These are phyloP conservation scores for Diaporthe australafricana DNA, from an alignment of 2,329 filamentous ascomycete genomes.

Conservation along the genomic window DNA sequence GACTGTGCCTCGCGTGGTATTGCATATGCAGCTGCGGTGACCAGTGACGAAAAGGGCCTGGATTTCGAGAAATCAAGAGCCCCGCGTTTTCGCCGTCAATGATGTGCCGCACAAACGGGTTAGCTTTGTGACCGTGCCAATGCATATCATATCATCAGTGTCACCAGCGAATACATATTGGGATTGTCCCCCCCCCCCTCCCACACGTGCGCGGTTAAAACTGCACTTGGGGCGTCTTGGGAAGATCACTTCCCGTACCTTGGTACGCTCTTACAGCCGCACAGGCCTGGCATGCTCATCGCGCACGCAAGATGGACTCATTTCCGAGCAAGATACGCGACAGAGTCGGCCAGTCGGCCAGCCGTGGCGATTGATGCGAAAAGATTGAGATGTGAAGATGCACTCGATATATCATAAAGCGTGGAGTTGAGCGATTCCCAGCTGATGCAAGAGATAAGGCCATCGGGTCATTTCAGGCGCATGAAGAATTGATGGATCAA, in stretches of 20 bases:
- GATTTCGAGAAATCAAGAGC: background rate
- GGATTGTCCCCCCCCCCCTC: background rate
- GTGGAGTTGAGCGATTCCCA: background rate
- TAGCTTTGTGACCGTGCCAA: conserved; percentile 3
- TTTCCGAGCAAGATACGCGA: background rate
- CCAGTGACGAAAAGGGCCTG: conserved; percentile 8
- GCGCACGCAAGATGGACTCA: background rate
- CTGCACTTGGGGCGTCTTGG: background rate
- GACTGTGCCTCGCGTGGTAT: conserved; percentile 2
- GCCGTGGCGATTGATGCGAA: conserved; percentile 1
- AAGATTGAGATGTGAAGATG: conserved; percentile 7
- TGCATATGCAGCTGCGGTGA: conserved; percentile 25
- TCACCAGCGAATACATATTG: background rate
- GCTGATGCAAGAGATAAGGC: conserved; percentile 7
- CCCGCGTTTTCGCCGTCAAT: conserved; percentile 15
- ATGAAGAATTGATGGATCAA: conserved; percentile 1
- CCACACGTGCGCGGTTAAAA: background rate
- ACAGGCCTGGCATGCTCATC: background rate
- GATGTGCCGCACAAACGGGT: conserved; percentile 5
- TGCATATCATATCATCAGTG: conserved; percentile 23
- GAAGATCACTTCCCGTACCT: background rate
- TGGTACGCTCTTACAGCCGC: background rate
- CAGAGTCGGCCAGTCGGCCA: background rate
- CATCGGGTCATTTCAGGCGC: background rate
- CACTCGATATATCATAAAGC: conserved; percentile 18